A percentile compares a stretch with the other conserved stretches of the same genome.
These are phyloP conservation scores for Jamesozyma gamospora DNA, from an alignment of 805 yeast genomes.

Conservation along the genomic window DNA sequence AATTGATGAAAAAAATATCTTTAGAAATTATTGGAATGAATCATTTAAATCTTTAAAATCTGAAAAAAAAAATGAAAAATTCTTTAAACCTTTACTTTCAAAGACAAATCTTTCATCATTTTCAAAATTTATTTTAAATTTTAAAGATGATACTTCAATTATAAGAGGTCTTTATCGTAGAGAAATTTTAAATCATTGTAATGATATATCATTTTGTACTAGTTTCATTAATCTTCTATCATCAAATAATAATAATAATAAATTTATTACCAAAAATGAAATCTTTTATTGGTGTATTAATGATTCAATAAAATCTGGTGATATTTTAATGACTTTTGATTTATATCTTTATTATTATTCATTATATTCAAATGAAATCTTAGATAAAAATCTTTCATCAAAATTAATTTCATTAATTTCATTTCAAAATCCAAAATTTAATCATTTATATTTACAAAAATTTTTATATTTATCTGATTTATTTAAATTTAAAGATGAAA, in stretches of 20 bases:
- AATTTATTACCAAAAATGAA: not conserved
- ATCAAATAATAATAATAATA: not conserved
- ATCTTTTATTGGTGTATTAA: constrained; percentile 11
- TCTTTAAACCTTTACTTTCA: not conserved
- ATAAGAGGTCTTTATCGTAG: constrained; percentile 8
- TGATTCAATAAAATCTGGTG: constrained; percentile 11
- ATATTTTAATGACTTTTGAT: constrained; percentile 16
- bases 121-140: not conserved
- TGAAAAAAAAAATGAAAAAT: too few species aligned
- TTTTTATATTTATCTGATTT: constrained; percentile 9
- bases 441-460: constrained; percentile 11
- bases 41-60: not conserved
- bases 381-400: constrained; percentile 4
- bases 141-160: constrained; percentile 2
- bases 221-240: not conserved
- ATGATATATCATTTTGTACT: not conserved
- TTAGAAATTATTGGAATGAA: not conserved
- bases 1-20: not conserved
- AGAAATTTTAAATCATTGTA: constrained; percentile 5
- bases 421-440: constrained; percentile 16
- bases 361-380: constrained; percentile 4
- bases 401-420: constrained; percentile 14
- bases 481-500: constrained; percentile 1
- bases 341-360: constrained; percentile 14
- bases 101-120: not conserved